Evolutionary conservation across 73 alveolate species (phyloP).

Genomic region (Symbiodinium natans): DNA sequence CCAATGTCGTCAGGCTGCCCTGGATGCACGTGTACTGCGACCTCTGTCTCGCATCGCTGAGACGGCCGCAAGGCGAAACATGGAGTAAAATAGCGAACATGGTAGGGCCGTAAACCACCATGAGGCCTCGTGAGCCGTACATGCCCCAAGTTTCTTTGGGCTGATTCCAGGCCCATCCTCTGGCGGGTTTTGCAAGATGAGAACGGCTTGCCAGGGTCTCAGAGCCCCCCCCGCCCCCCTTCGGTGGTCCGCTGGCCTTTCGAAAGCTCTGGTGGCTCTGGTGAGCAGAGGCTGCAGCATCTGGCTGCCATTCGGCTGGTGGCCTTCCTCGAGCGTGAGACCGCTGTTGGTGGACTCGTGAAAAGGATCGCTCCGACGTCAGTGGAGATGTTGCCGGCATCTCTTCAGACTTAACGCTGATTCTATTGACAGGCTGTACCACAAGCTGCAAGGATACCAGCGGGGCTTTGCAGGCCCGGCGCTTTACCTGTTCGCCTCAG

Average conservation of each 20-base stretch:
- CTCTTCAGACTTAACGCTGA: too few species aligned
- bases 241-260: not conserved
- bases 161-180: not conserved
- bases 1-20: not conserved
- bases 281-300: not conserved
- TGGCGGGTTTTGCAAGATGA: constrained; percentile 5
- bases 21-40: not conserved
- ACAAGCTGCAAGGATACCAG: not conserved
- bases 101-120: not conserved
- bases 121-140: not conserved
- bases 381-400: not conserved
- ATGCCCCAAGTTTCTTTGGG: too few species aligned
- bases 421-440: not conserved
- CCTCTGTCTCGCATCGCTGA: not conserved
- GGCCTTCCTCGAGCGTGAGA: constrained; percentile 13
- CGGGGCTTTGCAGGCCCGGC: not conserved
- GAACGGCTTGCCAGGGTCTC: not conserved
- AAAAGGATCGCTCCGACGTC: not conserved
- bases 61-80: not conserved
- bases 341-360: not conserved
- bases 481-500: too few species aligned
- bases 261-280: not conserved
- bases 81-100: not conserved
- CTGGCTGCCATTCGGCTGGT: constrained; percentile 25
- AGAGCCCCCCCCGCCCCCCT: not conserved